Percentiles rank a stretch among this genome's conserved stretches.
phyloP scores from a whole-genome alignment of 169 alveolate species.

The Cryptosporidium canis region DNA sequence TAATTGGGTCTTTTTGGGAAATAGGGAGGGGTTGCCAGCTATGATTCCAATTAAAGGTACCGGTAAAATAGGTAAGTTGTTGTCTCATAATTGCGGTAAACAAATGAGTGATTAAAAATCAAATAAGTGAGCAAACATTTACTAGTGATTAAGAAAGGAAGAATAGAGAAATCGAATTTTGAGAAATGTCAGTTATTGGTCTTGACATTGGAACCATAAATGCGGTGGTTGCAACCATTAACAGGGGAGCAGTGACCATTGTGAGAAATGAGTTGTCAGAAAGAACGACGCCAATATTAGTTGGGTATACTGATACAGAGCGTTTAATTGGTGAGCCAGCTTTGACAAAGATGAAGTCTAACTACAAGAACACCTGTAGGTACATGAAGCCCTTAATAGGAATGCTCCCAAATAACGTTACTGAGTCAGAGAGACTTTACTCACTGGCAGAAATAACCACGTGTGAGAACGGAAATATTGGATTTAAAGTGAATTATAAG shows the following conservation, averaged over 20 bases:
- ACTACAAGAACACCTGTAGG: constrained; percentile 89
- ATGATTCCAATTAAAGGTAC: not conserved
- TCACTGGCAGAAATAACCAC: constrained; percentile 40
- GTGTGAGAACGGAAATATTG: constrained; percentile 77
- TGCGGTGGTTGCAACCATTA: constrained; percentile 94
- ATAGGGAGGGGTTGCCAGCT: not conserved
- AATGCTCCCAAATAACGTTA: constrained; percentile 74
- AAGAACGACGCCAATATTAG: constrained; percentile 92
- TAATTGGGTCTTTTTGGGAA: not conserved
- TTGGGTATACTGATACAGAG: constrained; percentile 89
- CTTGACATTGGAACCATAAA: constrained; percentile 96
- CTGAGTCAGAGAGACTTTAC: constrained; percentile 12
- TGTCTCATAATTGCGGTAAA: constrained; percentile 59
- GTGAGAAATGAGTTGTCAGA: constrained; percentile 94
- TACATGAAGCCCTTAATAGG: constrained; percentile 88
- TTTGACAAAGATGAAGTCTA: constrained; percentile 83
- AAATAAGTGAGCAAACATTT: not conserved
- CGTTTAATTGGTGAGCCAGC: constrained; percentile 95
- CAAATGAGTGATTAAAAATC: not conserved
- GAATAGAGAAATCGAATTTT: not conserved
- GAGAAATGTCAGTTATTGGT: constrained; percentile 91
- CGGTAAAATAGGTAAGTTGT: not conserved
- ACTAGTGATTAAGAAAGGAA: not conserved
- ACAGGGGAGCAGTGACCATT: constrained; percentile 93
- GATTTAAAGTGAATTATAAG: constrained; percentile 72